These are phyloP conservation scores for Dactylellina drechsleri DNA, from an alignment of 2,329 filamentous ascomycete genomes.

Conservation along the genomic window DNA sequence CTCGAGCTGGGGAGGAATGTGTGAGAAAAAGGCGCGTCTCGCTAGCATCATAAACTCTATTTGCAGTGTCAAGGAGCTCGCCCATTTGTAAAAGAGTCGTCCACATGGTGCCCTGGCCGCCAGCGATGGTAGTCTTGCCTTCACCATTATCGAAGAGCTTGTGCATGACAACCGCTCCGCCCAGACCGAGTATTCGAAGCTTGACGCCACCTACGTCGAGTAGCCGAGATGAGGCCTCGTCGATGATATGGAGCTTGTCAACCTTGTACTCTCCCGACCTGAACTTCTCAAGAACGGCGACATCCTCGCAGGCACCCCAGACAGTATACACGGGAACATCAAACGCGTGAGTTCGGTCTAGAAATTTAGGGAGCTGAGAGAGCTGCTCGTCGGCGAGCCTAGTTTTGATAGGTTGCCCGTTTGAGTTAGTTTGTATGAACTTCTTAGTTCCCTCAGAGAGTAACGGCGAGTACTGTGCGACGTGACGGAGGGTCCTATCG, in stretches of 20 bases:
- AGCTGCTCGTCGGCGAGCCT: slow-evolving; percentile 74
- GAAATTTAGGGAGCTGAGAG: slow-evolving; percentile 88
- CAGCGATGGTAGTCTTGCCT: slow-evolving; percentile 95
- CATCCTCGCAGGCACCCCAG: slow-evolving; percentile 98
- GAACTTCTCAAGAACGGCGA: slow-evolving; percentile 96
- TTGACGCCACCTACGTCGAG: slow-evolving; percentile 96
- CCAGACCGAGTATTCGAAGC: slow-evolving; percentile 89
- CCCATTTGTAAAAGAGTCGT: slow-evolving; percentile 98
- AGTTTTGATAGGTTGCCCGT: slow-evolving; percentile 64
- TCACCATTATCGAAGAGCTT: slow-evolving; percentile 99
- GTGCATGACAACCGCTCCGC: slow-evolving; percentile 98
- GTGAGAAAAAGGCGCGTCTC: slow-evolving; percentile 97
- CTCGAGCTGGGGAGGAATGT: slow-evolving; percentile 93
- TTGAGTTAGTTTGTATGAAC: slow-evolving; percentile 68
- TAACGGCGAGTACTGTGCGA: slow-evolving; percentile 96
- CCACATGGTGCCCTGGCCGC: slow-evolving; percentile 99
- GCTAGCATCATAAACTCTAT: slow-evolving; percentile 96
- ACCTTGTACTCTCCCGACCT: slow-evolving; percentile 98
- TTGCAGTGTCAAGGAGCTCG: slow-evolving; percentile 95
- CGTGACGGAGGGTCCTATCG: slow-evolving; percentile 90
- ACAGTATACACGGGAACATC: slow-evolving; percentile 98
- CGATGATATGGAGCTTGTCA: slow-evolving; percentile 95
- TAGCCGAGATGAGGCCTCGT: slow-evolving; percentile 94
- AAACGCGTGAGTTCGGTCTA: slow-evolving; percentile 87
- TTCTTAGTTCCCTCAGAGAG: slow-evolving; percentile 81